Conservation (phyloP, 2,329 filamentous ascomycete genomes). For the Pseudocercospora pini-densiflorae region DNA sequence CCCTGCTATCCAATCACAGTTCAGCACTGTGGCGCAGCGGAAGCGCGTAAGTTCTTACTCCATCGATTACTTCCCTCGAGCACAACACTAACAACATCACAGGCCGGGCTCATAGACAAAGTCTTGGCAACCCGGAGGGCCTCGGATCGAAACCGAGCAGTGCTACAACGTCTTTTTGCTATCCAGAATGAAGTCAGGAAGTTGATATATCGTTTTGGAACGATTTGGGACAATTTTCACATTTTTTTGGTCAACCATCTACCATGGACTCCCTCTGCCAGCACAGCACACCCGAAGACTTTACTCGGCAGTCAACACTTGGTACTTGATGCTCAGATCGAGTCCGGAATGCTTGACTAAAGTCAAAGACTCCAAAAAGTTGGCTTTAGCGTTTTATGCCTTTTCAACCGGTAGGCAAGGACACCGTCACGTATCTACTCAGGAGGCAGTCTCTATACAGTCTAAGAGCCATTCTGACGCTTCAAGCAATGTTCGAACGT, state of each 20-base stretch:
- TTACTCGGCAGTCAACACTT: not conserved
- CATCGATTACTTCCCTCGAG: too few relatives aligned
- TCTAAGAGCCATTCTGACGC: not conserved
- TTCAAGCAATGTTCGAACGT: too few relatives aligned
- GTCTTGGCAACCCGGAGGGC: slow-evolving; percentile 9
- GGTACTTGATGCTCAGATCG: not conserved
- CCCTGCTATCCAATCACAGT: not conserved
- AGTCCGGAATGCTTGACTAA: not conserved
- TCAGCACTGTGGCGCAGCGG: slow-evolving; percentile 2
- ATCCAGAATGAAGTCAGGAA: not conserved
- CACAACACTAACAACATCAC: too few relatives aligned
- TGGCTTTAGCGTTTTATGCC: too few relatives aligned
- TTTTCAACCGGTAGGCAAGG: not conserved
- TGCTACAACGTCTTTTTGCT: not conserved
- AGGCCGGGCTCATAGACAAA: slow-evolving; percentile 16
- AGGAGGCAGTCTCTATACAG: not conserved
- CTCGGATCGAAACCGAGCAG: slow-evolving; percentile 18
- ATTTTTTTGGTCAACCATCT: not conserved
- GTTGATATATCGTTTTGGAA: not conserved
- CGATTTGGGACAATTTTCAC: not conserved
- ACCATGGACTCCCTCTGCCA: not conserved
- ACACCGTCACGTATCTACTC: not conserved
- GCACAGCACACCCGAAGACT: not conserved
- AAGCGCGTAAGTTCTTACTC: not conserved
- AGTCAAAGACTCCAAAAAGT: too few relatives aligned